These are phyloP conservation scores for Lathyrus aphaca DNA, from an alignment of 306 rosid genomes.

Conservation along the genomic window DNA sequence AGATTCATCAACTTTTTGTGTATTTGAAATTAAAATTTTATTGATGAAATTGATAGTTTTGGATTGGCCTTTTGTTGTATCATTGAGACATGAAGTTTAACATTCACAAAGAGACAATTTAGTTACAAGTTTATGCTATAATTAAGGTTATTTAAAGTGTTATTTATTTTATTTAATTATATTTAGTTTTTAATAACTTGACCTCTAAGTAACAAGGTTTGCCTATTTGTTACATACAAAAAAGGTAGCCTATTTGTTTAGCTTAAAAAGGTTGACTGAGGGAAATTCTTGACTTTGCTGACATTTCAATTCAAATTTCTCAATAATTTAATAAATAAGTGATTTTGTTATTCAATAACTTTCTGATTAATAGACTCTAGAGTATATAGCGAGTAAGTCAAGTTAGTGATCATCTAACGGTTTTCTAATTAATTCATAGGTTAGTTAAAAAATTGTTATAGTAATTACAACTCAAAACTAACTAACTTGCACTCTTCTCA, in stretches of 20 bases:
- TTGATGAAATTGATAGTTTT: not conserved
- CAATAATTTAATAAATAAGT: too few relatives aligned
- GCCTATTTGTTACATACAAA: not conserved
- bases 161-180: not conserved
- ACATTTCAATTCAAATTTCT: not conserved
- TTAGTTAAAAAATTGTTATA: too few relatives aligned
- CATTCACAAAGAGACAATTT: slow-evolving; percentile 31
- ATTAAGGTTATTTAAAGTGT: not conserved
- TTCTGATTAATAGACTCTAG: too few relatives aligned
- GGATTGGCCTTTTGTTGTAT: slow-evolving; percentile 16
- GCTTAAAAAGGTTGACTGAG: slow-evolving; percentile 7
- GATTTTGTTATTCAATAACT: too few relatives aligned
- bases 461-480: too few relatives aligned
- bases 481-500: too few relatives aligned
- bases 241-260: not conserved
- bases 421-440: too few relatives aligned
- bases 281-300: not conserved
- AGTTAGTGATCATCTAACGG: too few relatives aligned
- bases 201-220: not conserved
- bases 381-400: too few relatives aligned
- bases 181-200: not conserved
- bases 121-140: not conserved
- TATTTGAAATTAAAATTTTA: not conserved
- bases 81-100: slow-evolving; percentile 26
- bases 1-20: not conserved